phyloP scores from a whole-genome alignment of 2,329 filamentous ascomycete genomes.

The Eutypa lata region DNA sequence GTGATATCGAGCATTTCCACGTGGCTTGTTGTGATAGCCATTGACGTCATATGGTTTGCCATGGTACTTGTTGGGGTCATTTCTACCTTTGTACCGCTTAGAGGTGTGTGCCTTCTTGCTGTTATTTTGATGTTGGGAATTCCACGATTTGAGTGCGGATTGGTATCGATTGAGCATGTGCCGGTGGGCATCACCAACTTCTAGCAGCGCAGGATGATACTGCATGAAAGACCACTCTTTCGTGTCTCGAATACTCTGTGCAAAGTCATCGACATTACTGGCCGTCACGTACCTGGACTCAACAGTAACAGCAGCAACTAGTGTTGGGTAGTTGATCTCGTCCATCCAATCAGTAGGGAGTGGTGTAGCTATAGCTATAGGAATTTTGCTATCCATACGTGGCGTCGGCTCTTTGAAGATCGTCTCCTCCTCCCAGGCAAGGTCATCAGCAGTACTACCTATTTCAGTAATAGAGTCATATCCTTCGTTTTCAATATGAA shows the following conservation, averaged over 20 bases:
- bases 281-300: conserved; percentile 27
- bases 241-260: conserved; percentile 26
- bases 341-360: conserved; percentile 27
- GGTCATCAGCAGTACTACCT: conserved; percentile 12
- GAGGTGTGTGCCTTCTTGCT: background rate
- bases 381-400: conserved; percentile 18
- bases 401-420: conserved; percentile 22
- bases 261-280: conserved; percentile 29
- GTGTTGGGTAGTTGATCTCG: conserved; percentile 27
- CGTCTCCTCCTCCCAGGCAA: conserved; percentile 19
- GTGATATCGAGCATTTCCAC: background rate
- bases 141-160: conserved; percentile 1
- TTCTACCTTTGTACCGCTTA: background rate
- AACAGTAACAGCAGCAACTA: conserved; percentile 26
- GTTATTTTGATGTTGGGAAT: conserved; percentile 5
- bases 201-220: conserved; percentile 24
- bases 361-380: conserved; percentile 26
- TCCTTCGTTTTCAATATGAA: background rate
- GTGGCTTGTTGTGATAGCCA: background rate
- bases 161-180: conserved; percentile 1
- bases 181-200: conserved; percentile 7
- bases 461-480: background rate
- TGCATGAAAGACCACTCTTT: conserved; percentile 27
- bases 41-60: background rate
- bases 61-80: background rate